These are phyloP conservation scores for Quambalaria eucalypti DNA, from an alignment of 1,284 basidiomycete genomes.

Conservation along the genomic window DNA sequence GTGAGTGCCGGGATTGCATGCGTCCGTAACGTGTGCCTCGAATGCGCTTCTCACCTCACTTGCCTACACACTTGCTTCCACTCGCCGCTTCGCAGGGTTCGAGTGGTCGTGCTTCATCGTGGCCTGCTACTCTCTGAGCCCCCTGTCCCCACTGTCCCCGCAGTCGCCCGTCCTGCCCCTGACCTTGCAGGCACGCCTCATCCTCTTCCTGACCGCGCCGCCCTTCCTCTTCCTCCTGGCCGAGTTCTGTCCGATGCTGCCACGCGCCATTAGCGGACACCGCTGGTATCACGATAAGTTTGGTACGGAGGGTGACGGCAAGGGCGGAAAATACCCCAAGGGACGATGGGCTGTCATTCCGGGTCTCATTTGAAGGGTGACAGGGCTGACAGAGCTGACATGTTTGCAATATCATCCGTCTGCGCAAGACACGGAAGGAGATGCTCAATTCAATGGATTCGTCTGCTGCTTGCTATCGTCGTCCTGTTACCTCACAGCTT, in stretches of 20 bases:
- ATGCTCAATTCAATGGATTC: background rate
- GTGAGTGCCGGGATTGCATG: slow-evolving; percentile 23
- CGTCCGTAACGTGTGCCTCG: background rate
- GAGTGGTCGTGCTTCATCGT: slow-evolving; percentile 41
- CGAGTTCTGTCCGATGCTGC: slow-evolving; percentile 66
- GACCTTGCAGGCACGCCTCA: background rate
- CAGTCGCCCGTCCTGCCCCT: background rate
- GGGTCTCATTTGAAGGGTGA: slow-evolving; percentile 52
- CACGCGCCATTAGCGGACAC: slow-evolving; percentile 69
- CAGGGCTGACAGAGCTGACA: background rate
- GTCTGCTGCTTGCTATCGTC: background rate
- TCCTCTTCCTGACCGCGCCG: slow-evolving; percentile 20
- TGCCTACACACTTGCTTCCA: background rate
- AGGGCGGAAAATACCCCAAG: slow-evolving; percentile 53
- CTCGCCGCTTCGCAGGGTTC: slow-evolving; percentile 21
- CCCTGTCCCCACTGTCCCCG: slow-evolving; percentile 17
- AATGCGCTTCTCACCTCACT: background rate
- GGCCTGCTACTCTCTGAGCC: slow-evolving; percentile 26
- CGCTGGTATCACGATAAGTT: slow-evolving; percentile 69
- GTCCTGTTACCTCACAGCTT: background rate
- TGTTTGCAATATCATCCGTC: background rate
- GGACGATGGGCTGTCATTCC: slow-evolving; percentile 62
- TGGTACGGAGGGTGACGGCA: slow-evolving; percentile 46
- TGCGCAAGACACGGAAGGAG: background rate
- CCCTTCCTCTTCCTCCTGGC: slow-evolving; percentile 57